Percentiles rank a stretch among this genome's conserved stretches.
These are phyloP conservation scores for Colletotrichum siamense DNA, from an alignment of 2,329 filamentous ascomycete genomes.

Conservation along the genomic window DNA sequence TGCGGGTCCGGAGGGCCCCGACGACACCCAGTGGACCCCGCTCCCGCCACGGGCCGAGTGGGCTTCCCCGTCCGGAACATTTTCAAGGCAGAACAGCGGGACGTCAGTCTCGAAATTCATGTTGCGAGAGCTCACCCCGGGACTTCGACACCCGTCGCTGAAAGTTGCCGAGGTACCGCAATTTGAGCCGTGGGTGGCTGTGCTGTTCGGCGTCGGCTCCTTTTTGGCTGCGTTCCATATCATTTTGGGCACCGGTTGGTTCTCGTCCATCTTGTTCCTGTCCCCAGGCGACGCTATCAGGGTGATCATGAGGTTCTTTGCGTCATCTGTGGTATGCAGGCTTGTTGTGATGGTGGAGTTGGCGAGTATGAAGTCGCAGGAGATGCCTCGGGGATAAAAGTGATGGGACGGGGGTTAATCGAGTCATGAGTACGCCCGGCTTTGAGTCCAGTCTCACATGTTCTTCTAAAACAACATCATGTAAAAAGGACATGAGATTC, in stretches of 20 bases:
- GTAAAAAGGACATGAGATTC: not conserved
- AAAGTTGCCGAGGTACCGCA: not conserved
- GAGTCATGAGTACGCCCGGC: not conserved
- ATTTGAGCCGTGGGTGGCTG: not conserved
- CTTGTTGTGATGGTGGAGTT: slow-evolving; percentile 10
- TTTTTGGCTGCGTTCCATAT: not conserved
- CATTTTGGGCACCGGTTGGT: not conserved
- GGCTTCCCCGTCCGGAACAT: not conserved
- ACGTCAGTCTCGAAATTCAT: not conserved
- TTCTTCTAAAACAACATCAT: not conserved
- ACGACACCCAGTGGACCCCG: not conserved
- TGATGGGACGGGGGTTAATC: accelerated
- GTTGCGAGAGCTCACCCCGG: not conserved
- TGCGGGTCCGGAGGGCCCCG: not conserved
- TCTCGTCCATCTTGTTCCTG: not conserved
- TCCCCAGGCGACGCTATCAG: not conserved
- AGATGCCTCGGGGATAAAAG: not conserved
- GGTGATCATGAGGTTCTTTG: slow-evolving; percentile 6
- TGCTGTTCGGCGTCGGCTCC: not conserved
- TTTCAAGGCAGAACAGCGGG: not conserved
- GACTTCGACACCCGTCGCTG: not conserved
- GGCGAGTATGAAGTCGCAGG: not conserved
- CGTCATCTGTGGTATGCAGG: not conserved
- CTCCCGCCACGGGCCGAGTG: not conserved
- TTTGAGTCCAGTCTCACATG: accelerated